phyloP scores from a whole-genome alignment of 1,284 basidiomycete genomes.

The Apiotrichum akiyoshidainum region DNA sequence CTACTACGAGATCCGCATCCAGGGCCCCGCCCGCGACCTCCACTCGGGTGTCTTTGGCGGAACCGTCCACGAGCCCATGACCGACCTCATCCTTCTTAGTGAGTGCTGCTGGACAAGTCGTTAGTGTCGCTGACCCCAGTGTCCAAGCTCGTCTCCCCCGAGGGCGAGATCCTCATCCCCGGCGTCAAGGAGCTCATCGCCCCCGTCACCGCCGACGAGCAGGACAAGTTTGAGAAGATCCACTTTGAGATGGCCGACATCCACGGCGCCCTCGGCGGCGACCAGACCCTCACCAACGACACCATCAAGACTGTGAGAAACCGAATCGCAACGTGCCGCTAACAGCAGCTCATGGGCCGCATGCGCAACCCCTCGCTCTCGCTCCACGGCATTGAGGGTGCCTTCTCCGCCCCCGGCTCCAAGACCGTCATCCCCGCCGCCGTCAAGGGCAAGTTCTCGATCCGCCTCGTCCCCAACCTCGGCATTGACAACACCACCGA shows the following conservation, averaged over 20 bases:
- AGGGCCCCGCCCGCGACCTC: slow-evolving; percentile 82
- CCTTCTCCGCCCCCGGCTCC: slow-evolving; percentile 77
- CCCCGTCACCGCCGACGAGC: slow-evolving; percentile 71
- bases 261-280: slow-evolving; percentile 71
- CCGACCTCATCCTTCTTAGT: slow-evolving; percentile 57
- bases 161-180: slow-evolving; percentile 83
- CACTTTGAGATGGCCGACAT: slow-evolving; percentile 72
- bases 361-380: slow-evolving; percentile 74
- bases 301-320: slow-evolving; percentile 64
- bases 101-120: slow-evolving; percentile 13
- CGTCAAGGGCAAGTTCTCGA: slow-evolving; percentile 86
- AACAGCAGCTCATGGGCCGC: slow-evolving; percentile 44
- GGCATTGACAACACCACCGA: slow-evolving; percentile 68
- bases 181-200: slow-evolving; percentile 87
- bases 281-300: slow-evolving; percentile 72
- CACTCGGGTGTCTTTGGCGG: slow-evolving; percentile 90
- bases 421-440: slow-evolving; percentile 95
- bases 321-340: neutral
- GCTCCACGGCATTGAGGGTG: slow-evolving; percentile 95
- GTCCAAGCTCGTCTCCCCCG: slow-evolving; percentile 73
- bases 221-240: slow-evolving; percentile 66
- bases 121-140: slow-evolving; percentile 36
- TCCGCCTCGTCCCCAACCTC: slow-evolving; percentile 82
- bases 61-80: slow-evolving; percentile 80
- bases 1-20: slow-evolving; percentile 81